Evolutionary conservation across 495 filamentous ascomycete species (phyloP).

Genomic region (Cryomyces antarcticus): DNA sequence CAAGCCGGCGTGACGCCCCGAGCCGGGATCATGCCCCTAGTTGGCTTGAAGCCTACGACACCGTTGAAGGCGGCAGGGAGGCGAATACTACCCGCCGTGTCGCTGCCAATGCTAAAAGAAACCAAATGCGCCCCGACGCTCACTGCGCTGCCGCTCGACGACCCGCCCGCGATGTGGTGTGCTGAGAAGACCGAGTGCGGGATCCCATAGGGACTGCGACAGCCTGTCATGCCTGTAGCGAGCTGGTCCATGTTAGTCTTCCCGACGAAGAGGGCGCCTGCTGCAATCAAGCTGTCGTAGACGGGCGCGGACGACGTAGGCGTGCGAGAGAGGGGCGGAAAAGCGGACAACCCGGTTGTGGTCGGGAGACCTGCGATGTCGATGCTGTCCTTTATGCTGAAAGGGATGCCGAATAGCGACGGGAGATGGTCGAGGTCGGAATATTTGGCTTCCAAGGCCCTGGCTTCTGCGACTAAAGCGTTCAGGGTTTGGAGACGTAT

Average conservation of each 20-base stretch:
- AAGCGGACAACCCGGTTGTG: too few relatives aligned
- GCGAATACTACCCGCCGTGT: conserved; percentile 84
- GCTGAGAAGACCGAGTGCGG: conserved; percentile 35
- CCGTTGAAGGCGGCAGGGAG: conserved; percentile 85
- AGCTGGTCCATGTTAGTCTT: conserved; percentile 96
- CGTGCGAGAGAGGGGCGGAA: too few relatives aligned
- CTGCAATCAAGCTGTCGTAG: conserved; percentile 1
- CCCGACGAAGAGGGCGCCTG: conserved; percentile 45
- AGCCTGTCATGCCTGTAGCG: conserved; percentile 50
- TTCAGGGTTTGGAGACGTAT: too few relatives aligned
- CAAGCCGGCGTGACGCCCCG: conserved; percentile 89
- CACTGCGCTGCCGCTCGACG: conserved; percentile 83
- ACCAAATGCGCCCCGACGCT: conserved; percentile 57
- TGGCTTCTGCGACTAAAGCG: too few relatives aligned
- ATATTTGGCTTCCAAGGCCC: too few relatives aligned
- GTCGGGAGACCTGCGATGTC: too few relatives aligned
- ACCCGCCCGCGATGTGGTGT: conserved; percentile 45
- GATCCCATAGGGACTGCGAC: conserved; percentile 42
- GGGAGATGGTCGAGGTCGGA: too few relatives aligned
- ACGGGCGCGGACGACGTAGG: too few relatives aligned
- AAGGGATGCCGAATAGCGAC: too few relatives aligned
- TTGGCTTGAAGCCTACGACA: conserved; percentile 80
- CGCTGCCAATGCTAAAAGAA: conserved; percentile 43
- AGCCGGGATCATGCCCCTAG: conserved; percentile 63
- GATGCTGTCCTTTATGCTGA: too few relatives aligned